These are phyloP conservation scores for Avena sativa DNA, from an alignment of 176 grass and related monocot genomes.

Conservation along the genomic window DNA sequence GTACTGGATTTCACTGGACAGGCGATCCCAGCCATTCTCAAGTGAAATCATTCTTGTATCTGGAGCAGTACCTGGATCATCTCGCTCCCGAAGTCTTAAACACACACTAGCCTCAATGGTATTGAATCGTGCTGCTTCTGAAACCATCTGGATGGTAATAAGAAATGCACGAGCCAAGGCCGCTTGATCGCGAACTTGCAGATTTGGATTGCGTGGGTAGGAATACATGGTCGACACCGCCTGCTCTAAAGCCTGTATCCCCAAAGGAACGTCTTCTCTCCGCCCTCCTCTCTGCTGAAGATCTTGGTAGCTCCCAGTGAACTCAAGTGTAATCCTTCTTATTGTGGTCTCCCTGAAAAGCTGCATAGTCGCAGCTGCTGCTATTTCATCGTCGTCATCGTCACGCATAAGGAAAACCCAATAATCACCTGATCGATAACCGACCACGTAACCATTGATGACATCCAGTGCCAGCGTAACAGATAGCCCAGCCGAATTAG, in stretches of 20 bases:
- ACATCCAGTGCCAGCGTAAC: neutral
- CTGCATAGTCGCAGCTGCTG: no score
- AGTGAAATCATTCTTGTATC: neutral
- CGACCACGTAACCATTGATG: neutral
- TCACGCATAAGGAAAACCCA: no score
- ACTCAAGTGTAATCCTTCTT: neutral
- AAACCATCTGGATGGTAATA: neutral
- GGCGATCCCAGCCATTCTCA: neutral
- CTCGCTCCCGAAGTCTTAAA: neutral
- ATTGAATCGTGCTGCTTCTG: neutral
- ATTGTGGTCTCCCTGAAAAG: no score
- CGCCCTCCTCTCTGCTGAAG: neutral
- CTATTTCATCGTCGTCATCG: no score
- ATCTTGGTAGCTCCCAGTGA: neutral
- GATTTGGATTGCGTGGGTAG: neutral
- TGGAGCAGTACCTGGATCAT: neutral
- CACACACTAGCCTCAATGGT: neutral
- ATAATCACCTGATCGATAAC: neutral
- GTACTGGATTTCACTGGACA: neutral
- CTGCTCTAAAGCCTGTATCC: neutral
- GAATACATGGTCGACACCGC: neutral
- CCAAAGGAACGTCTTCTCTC: no score
- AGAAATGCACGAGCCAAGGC: neutral
- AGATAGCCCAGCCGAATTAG: neutral
- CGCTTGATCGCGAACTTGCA: neutral